A percentile compares a stretch with the other conserved stretches of the same genome.
Conservation (phyloP, 192 early-diverging fungal genomes). For the Phlyctochytrium arcticum region DNA sequence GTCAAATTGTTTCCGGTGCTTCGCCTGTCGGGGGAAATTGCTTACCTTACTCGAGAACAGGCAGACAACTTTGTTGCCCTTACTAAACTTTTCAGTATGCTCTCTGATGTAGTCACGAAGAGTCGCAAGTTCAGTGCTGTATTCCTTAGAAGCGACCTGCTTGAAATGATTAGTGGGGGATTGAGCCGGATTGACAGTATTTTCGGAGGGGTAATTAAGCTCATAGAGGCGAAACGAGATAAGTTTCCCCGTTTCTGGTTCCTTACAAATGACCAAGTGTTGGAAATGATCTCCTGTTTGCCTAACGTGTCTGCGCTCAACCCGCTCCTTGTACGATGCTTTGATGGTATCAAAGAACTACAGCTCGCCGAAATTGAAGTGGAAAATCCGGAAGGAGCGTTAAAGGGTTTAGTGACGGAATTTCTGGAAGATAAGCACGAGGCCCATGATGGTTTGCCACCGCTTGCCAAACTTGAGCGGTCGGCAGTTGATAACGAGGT, state of each 20-base stretch:
- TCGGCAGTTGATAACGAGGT: neutral
- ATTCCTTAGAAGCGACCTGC: slow-evolving; percentile 28
- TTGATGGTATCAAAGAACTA: slow-evolving; percentile 1
- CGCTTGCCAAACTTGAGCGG: neutral
- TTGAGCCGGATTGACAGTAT: neutral
- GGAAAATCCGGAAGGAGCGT: neutral
- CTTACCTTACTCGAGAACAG: slow-evolving; percentile 5
- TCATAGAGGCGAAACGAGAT: slow-evolving; percentile 22
- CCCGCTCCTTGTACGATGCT: neutral
- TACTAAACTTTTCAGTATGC: slow-evolving; percentile 23
- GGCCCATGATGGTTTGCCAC: neutral
- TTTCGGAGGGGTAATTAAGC: neutral
- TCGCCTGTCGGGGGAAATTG: slow-evolving; percentile 5
- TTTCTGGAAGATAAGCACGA: neutral
- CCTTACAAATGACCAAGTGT: slow-evolving; percentile 23
- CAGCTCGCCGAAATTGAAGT: neutral
- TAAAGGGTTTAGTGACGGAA: neutral
- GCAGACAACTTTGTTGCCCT: slow-evolving; percentile 24
- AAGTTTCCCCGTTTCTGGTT: slow-evolving; percentile 38
- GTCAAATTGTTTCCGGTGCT: slow-evolving; percentile 25
- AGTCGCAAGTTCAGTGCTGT: slow-evolving; percentile 32
- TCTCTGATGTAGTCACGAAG: slow-evolving; percentile 30
- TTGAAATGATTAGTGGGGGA: slow-evolving; percentile 24
- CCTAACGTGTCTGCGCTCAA: neutral
- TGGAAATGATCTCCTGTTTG: slow-evolving; percentile 16